Percentiles rank a stretch among this genome's conserved stretches.
Evolutionary conservation across 768 basidiomycete species (phyloP).

Genomic region (Suillus decipiens): DNA sequence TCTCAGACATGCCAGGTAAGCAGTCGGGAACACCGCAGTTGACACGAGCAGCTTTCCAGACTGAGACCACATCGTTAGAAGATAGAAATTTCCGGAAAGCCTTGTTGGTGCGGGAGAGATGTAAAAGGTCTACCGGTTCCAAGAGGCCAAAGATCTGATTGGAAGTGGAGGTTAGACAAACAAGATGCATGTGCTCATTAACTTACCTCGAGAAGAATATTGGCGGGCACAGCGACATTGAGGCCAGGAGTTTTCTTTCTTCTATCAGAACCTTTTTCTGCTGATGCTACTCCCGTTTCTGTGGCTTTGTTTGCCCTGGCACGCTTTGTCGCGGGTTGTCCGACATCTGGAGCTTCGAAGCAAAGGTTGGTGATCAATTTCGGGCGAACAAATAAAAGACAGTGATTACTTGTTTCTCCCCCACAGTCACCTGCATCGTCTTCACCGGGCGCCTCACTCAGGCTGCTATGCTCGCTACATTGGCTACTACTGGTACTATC

Average conservation of each 20-base stretch:
- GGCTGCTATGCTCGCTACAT: neutral
- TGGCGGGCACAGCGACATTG: constrained; percentile 23
- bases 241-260: constrained; percentile 15
- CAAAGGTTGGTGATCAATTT: neutral
- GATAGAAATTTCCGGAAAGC: constrained; percentile 28
- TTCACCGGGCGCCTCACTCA: neutral
- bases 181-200: neutral
- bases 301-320: neutral
- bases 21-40: constrained; percentile 22
- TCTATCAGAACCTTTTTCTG: neutral
- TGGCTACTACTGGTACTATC: neutral
- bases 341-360: neutral
- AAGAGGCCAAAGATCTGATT: constrained; percentile 30
- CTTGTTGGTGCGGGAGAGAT: constrained; percentile 29
- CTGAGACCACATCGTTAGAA: constrained; percentile 14
- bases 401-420: neutral
- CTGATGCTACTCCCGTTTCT: neutral
- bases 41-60: constrained; percentile 28
- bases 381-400: neutral
- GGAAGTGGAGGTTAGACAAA: neutral
- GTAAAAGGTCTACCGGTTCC: constrained; percentile 33
- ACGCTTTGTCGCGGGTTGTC: constrained; percentile 3
- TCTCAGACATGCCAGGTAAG: constrained; percentile 27
- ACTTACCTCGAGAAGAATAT: constrained; percentile 29
- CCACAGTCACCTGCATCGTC: neutral